Base-by-base conservation (phyloP, 2,329 filamentous ascomycete species). In the Talaromyces rugulosus region DNA sequence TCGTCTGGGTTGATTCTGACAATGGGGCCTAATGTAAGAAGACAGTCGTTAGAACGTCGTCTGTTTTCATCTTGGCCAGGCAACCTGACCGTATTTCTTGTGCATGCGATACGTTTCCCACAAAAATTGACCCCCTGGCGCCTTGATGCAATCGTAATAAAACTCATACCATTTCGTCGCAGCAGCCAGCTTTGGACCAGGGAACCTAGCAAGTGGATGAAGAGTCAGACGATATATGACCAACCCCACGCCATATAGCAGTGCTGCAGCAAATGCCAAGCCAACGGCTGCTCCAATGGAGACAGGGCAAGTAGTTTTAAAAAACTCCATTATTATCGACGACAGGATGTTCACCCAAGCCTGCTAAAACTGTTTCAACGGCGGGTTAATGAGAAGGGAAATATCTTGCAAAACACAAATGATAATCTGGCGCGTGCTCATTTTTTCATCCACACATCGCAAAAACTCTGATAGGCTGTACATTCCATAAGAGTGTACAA, bases 141-240 rank as follows among this genome's bases (percentile, higher is more conserved):
- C n/a, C 52, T 31, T 55, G 16, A 64, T 67, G 59, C 68, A 64
- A 42, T 71, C 72, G 44, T 66, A 36, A 59, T 70, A 75, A 18
- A 68, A 68, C 56, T 72, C 67, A 34, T 66, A 69, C 27, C 27
- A 44, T 23, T 27, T n/a, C 5, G 65, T 70, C 40, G 67, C 56
- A 30, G 67, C 70, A n/a, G 71, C 70, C 33, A 72, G 63, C 23
- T 66, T 65, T 18, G 70, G 67, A 11, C 71, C 70, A 5, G 70
- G 71, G 40, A 71, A 70, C 27, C 64, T 62, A 12, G 66, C 60
- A 12, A 72, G 66, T 1, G 71, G 70, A 63, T 70, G 68, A 28
- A 42, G 30, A 16, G 30, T 28, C 23, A 51, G 18, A 16, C 42
- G 34, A n/a, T 59, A 52, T 23, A 51, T 51, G 27, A 8, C 18